Evolutionary conservation across 2,329 filamentous ascomycete genomes (phyloP), one percentile per base, ranked within the genome.

Genomic region (Paramyrothecium sp.): DNA sequence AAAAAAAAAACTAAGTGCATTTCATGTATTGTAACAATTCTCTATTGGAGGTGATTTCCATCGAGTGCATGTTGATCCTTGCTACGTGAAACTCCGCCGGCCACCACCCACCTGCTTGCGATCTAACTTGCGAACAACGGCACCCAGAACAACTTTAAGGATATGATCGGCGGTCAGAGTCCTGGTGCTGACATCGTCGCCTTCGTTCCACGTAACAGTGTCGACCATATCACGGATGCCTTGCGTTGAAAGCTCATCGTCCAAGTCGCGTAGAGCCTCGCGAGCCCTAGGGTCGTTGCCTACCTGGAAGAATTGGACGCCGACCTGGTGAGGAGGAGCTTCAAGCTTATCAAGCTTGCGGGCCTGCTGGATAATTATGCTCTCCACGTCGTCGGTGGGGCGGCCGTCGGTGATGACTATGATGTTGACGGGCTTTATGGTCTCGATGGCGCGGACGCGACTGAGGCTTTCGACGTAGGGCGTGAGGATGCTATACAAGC

Each of bases 291-390:
- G 68, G 64, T 96, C 91, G 53, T 84, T 81, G 56, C 95, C 94
- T 48, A 98, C 90, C 74, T 97, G 94, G 79, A 98, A 96, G 78
- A 98, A 98, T 72, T 98, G 94, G 56, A 98, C 86, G 34, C 94
- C 94, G 10, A 97, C 79, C 76, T 98, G 95, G 79, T 90, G 90
- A 1, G 87, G 81, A 3, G 89, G 86, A 0, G 92, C 92, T 8
- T 87, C 81, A 8, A 89, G 71, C 54, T 73, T 73, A 67, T 95
- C 89, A 30, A 98, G 83, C 67, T 85, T 87, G 71, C 81, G 81
- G 0, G 92, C 94, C 1, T 84, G 79, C 3, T 75, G 71, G 47
- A 91, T 77, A 51, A 98, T 86, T 22, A 87, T 80, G 8, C 79
- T 80, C 71, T 93, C 89, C 0, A 89, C 86, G 62, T 96, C 91